A percentile compares a stretch with the other conserved stretches of the same genome.
Conservation (phyloP, 257 asterid genomes). For the Fraxinus excelsior region DNA sequence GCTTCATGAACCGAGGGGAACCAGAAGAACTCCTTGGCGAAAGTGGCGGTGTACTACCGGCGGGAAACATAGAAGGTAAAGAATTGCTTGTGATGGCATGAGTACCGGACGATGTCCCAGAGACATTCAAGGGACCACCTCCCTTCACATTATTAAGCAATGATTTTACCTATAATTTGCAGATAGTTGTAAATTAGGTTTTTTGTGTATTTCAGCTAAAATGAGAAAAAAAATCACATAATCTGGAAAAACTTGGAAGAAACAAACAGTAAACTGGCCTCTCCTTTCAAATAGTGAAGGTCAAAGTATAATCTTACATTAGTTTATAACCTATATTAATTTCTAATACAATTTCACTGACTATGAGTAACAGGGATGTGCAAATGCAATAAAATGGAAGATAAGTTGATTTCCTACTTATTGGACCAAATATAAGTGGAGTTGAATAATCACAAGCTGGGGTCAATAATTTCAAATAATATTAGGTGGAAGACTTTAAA, state of each 20-base stretch:
- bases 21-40: conserved; percentile 98
- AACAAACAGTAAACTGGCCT: conserved; percentile 20
- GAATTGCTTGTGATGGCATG: conserved; percentile 70
- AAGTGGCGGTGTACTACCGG: conserved; percentile 99
- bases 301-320: background rate
- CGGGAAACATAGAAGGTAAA: conserved; percentile 95
- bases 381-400: background rate
- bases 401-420: background rate
- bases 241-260: conserved; percentile 15
- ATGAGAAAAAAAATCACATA: conserved; percentile 4
- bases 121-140: conserved; percentile 66
- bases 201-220: conserved; percentile 14
- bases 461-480: conserved; percentile 1
- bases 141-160: conserved; percentile 82
- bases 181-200: conserved; percentile 18
- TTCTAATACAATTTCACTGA: background rate
- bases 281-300: conserved; percentile 12
- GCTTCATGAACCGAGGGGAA: conserved; percentile 89
- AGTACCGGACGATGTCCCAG: conserved; percentile 61
- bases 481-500: background rate
- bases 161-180: conserved; percentile 73
- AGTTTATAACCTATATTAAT: background rate
- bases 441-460: background rate
- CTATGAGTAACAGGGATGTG: background rate
- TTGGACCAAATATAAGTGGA: background rate